A percentile compares a stretch with the other conserved stretches of the same genome.
These are phyloP conservation scores for Leptodontidium sp. DNA, from an alignment of 2,329 filamentous ascomycete genomes.

Conservation along the genomic window DNA sequence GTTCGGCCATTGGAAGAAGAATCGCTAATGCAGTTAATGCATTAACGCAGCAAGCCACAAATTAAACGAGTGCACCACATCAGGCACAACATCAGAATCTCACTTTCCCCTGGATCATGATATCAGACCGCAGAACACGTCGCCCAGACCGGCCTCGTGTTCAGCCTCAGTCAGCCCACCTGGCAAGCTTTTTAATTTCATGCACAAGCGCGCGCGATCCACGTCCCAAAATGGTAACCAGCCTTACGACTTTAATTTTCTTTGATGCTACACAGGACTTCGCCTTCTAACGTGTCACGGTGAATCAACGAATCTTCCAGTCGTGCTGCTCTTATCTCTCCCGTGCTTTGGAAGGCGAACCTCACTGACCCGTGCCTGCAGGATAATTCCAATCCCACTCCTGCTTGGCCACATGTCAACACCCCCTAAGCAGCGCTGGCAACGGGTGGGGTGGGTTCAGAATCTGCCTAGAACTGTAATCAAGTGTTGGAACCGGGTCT, in stretches of 20 bases:
- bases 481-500: background rate
- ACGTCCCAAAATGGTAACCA: background rate
- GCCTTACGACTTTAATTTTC: background rate
- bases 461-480: constrained; percentile 11
- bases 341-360: constrained; percentile 15
- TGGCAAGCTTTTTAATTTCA: constrained; percentile 4
- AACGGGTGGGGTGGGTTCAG: background rate
- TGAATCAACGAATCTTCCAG: constrained; percentile 13
- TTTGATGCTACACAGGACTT: background rate
- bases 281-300: background rate
- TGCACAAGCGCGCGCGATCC: background rate
- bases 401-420: background rate
- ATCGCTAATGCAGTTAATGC: constrained; percentile 9
- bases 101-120: constrained; percentile 7
- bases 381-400: constrained; percentile 7
- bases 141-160: background rate
- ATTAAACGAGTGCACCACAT: constrained; percentile 17
- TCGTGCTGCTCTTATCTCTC: constrained; percentile 6
- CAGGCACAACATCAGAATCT: constrained; percentile 7
- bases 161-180: constrained; percentile 2
- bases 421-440: background rate
- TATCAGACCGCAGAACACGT: constrained; percentile 11
- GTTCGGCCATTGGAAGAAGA: constrained; percentile 5
- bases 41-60: constrained; percentile 1
- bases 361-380: constrained; percentile 10